These are phyloP conservation scores for Xylariaceae sp. DNA, from an alignment of 2,329 filamentous ascomycete genomes.

Conservation along the genomic window DNA sequence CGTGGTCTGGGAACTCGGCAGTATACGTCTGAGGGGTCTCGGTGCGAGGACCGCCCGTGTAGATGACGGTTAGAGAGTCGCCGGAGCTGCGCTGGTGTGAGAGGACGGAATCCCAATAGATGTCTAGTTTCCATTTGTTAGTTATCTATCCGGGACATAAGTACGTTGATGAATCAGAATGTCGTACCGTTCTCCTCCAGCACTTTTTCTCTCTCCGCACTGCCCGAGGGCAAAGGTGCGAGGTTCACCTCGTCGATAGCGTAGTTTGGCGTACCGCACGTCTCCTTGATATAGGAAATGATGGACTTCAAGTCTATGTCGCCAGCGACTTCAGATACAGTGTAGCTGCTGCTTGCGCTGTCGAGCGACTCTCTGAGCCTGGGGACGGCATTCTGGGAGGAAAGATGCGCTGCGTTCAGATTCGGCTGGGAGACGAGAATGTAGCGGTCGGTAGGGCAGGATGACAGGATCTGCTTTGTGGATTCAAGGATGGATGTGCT, in stretches of 20 bases:
- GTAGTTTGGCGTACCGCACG: constrained; percentile 42
- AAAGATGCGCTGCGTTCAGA: constrained; percentile 67
- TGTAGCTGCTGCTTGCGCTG: constrained; percentile 38
- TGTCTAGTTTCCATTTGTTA: constrained; percentile 2
- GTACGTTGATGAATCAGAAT: not conserved
- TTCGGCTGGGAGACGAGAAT: constrained; percentile 75
- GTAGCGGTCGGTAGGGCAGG: constrained; percentile 73
- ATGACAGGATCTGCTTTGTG: constrained; percentile 51
- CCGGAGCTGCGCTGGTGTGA: constrained; percentile 27
- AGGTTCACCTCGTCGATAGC: constrained; percentile 40
- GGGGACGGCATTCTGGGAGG: constrained; percentile 43
- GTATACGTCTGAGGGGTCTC: constrained; percentile 55
- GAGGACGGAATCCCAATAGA: not conserved
- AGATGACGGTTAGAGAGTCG: constrained; percentile 68
- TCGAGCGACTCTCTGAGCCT: constrained; percentile 44
- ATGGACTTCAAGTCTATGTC: constrained; percentile 41
- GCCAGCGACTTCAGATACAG: constrained; percentile 57
- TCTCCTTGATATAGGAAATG: constrained; percentile 40
- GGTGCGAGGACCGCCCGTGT: constrained; percentile 59
- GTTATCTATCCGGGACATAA: not conserved
- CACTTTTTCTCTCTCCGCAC: constrained; percentile 40
- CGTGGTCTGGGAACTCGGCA: constrained; percentile 51
- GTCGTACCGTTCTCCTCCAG: constrained; percentile 47
- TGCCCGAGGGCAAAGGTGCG: constrained; percentile 34
- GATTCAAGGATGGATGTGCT: constrained; percentile 40